A percentile compares a stretch with the other conserved stretches of the same genome.
phyloP scores from a whole-genome alignment of 495 filamentous ascomycete genomes.

The Copromyces sp. region DNA sequence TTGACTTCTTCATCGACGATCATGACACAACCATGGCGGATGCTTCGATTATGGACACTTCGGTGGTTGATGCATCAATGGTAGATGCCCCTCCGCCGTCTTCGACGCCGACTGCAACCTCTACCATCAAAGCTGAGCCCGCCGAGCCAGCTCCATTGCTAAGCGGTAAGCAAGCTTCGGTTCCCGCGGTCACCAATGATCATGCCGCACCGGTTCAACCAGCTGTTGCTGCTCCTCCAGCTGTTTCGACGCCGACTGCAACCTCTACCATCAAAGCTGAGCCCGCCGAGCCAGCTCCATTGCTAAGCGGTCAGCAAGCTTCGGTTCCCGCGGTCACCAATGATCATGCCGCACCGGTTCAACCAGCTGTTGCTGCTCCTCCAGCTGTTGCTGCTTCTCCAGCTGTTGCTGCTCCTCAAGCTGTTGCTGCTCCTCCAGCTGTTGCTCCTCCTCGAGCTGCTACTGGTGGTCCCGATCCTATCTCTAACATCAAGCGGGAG shows the following conservation, averaged over 20 bases:
- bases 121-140: neutral
- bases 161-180: neutral
- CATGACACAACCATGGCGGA: neutral
- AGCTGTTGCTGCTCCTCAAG: neutral
- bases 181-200: neutral
- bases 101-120: neutral
- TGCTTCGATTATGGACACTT: neutral
- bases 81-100: neutral
- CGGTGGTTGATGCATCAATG: neutral
- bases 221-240: neutral
- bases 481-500: neutral
- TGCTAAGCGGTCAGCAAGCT: neutral
- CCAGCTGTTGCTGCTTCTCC: too few species aligned
- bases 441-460: neutral
- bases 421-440: too few species aligned
- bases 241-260: neutral
- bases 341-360: neutral
- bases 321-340: neutral
- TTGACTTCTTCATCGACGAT: neutral
- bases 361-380: neutral
- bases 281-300: neutral
- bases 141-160: neutral
- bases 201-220: neutral
- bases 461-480: neutral
- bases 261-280: neutral